Evolutionary conservation across 345 rosid genomes (phyloP).

Genomic region (Hibiscus mutabilis): DNA sequence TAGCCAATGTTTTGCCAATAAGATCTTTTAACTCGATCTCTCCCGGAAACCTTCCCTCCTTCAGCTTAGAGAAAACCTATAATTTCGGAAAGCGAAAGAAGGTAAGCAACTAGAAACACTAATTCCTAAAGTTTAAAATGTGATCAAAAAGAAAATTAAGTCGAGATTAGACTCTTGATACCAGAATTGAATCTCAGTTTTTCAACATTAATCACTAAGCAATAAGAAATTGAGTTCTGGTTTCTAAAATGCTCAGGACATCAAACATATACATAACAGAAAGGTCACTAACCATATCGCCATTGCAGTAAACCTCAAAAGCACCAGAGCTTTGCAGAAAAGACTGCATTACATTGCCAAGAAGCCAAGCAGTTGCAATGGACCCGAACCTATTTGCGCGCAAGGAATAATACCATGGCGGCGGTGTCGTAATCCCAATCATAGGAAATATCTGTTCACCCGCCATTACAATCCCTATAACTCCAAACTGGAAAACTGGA

Average conservation of each 20-base stretch:
- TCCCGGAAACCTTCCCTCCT: conserved; percentile 80
- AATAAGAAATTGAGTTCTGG: background rate
- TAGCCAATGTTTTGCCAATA: conserved; percentile 39
- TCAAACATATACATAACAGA: background rate
- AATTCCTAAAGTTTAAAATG: background rate
- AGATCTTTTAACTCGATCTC: conserved; percentile 78
- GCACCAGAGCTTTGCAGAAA: conserved; percentile 87
- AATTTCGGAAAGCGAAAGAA: background rate
- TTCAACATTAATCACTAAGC: background rate
- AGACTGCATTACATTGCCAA: conserved; percentile 78
- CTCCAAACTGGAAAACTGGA: conserved; percentile 63
- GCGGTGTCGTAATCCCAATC: conserved; percentile 61
- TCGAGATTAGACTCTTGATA: background rate
- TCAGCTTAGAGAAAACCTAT: conserved; percentile 77
- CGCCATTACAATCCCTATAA: conserved; percentile 59
- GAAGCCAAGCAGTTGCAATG: conserved; percentile 81
- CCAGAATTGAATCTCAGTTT: too few species aligned
- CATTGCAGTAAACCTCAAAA: conserved; percentile 67
- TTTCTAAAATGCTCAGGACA: background rate
- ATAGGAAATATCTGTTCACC: conserved; percentile 76
- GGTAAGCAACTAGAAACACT: background rate
- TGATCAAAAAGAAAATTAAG: background rate
- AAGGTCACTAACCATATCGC: conserved; percentile 47
- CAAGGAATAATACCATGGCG: conserved; percentile 63
- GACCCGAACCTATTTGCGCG: conserved; percentile 83